These are phyloP conservation scores for Chiua sp. DNA, from an alignment of 1,284 basidiomycete species.

Conservation along the genomic window DNA sequence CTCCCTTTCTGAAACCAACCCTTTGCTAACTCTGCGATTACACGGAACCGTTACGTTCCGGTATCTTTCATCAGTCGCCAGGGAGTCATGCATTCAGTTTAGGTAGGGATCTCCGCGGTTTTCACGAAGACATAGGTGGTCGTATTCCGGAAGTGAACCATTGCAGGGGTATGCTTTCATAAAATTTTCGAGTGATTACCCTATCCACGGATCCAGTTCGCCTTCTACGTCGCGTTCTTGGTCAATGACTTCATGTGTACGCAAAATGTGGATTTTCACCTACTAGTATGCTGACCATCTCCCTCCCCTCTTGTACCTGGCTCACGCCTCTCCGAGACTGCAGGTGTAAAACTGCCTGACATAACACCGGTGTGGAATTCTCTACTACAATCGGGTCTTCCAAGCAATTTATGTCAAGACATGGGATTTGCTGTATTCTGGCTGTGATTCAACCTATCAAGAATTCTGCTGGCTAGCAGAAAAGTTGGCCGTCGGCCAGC, in stretches of 20 bases:
- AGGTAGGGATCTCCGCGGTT: constrained; percentile 36
- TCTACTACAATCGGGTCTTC: too few relatives aligned
- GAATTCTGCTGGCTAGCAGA: too few relatives aligned
- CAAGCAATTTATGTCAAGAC: constrained; percentile 85
- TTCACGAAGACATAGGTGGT: constrained; percentile 55
- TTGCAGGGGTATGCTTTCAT: constrained; percentile 57
- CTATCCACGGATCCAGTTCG: constrained; percentile 71
- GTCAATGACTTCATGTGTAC: not conserved
- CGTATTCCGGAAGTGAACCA: constrained; percentile 35
- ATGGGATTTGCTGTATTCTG: too few relatives aligned
- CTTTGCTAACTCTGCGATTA: constrained; percentile 67
- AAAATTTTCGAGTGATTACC: constrained; percentile 50
- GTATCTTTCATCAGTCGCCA: constrained; percentile 46
- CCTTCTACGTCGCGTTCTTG: constrained; percentile 57
- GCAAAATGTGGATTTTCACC: constrained; percentile 45
- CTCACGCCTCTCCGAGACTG: constrained; percentile 76
- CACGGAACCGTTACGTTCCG: constrained; percentile 53
- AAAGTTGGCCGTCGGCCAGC: constrained; percentile 90
- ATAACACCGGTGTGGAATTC: too few relatives aligned
- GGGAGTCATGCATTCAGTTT: constrained; percentile 35
- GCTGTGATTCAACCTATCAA: too few relatives aligned
- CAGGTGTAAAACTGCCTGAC: too few relatives aligned
- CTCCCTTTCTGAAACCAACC: constrained; percentile 83
- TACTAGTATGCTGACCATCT: constrained; percentile 80
- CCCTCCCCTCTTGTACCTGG: constrained; percentile 75